These are phyloP conservation scores for Saccharomycopsis sp. DNA, from an alignment of 805 yeast genomes.

Conservation along the genomic window DNA sequence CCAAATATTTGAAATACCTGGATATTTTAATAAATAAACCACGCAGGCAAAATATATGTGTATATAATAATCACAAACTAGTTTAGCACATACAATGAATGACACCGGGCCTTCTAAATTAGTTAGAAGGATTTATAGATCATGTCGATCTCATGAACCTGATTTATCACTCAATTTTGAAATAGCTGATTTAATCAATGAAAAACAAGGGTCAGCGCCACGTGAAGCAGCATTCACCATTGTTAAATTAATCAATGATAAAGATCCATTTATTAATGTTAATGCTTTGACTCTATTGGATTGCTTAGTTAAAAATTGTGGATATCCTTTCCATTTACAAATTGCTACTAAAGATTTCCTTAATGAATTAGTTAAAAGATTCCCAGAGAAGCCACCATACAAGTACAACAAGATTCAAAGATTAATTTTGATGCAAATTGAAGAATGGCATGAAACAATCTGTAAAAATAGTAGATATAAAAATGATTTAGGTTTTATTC, in stretches of 20 bases:
- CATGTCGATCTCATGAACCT: conserved; percentile 57
- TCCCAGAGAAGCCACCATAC: conserved; percentile 91
- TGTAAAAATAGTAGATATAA: conserved; percentile 85
- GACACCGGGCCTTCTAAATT: conserved; percentile 23
- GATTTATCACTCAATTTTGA: conserved; percentile 83
- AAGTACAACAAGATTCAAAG: conserved; percentile 79
- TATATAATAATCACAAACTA: no score
- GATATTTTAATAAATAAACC: no score
- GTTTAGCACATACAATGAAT: no score
- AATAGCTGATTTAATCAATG: conserved; percentile 88
- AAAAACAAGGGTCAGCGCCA: conserved; percentile 84
- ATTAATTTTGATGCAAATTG: conserved; percentile 80
- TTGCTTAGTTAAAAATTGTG: conserved; percentile 93
- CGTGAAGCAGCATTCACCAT: conserved; percentile 87
- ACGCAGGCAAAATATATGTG: conserved; percentile 13
- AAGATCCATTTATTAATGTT: conserved; percentile 77
- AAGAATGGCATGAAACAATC: conserved; percentile 95
- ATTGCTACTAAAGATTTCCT: conserved; percentile 91
- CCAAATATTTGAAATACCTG: no score
- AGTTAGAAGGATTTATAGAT: conserved; percentile 25
- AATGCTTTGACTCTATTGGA: conserved; percentile 81
- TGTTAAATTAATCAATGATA: conserved; percentile 72
- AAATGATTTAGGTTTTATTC: conserved; percentile 84
- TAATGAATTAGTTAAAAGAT: conserved; percentile 84
- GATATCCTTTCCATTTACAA: conserved; percentile 93